Evolutionary conservation across 768 basidiomycete species (phyloP).

Genomic region (Lyophyllum atratum): DNA sequence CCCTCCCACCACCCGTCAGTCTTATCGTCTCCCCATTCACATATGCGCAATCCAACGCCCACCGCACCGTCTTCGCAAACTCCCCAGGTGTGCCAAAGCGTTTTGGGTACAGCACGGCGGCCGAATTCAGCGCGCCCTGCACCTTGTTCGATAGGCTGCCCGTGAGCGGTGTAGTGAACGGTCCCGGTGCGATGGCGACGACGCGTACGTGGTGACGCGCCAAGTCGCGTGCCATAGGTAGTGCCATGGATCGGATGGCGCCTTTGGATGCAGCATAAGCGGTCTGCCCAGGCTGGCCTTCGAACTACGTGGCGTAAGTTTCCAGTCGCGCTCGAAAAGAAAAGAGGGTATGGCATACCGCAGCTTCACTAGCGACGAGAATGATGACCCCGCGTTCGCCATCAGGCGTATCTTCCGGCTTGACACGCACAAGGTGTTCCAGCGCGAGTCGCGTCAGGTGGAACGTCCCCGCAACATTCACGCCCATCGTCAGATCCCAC

Average conservation of each 20-base stretch:
- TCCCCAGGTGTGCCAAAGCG: conserved; percentile 50
- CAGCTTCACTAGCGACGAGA: conserved; percentile 56
- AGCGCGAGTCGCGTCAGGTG: conserved; percentile 58
- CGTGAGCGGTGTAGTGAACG: conserved; percentile 50
- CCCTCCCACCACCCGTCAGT: conserved; percentile 43
- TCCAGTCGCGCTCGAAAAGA: not conserved
- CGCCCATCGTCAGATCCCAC: conserved; percentile 52
- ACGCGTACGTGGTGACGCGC: conserved; percentile 53
- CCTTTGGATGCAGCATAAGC: conserved; percentile 62
- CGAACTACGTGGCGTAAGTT: conserved; percentile 37
- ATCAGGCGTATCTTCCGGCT: conserved; percentile 45
- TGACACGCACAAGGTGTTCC: conserved; percentile 48
- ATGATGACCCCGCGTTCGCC: conserved; percentile 62
- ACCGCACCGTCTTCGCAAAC: conserved; percentile 51
- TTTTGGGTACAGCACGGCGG: conserved; percentile 43
- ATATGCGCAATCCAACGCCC: conserved; percentile 52
- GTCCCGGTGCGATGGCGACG: conserved; percentile 56
- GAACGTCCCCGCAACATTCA: conserved; percentile 63
- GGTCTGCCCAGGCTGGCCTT: conserved; percentile 58
- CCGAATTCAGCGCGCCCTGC: conserved; percentile 34
- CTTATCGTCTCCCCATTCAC: conserved; percentile 57
- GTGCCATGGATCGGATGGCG: conserved; percentile 55
- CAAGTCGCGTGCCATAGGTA: conserved; percentile 64
- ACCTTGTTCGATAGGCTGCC: conserved; percentile 36
- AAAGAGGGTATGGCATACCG: conserved; percentile 34